These are phyloP conservation scores for Boletus patriciae DNA, from an alignment of 768 basidiomycete species.

Conservation along the genomic window DNA sequence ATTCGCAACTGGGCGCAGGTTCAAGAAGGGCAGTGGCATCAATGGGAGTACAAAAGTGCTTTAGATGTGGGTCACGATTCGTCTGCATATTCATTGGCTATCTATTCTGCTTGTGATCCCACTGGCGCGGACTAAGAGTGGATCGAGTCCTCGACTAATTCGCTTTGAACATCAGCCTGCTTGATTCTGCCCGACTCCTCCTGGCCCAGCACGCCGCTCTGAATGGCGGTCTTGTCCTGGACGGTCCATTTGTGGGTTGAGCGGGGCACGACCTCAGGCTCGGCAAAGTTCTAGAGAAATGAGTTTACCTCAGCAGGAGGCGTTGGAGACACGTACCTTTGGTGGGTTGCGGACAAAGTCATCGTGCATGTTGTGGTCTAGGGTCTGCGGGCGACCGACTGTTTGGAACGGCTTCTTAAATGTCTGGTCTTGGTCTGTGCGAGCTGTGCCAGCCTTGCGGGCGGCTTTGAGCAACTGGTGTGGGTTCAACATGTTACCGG, in stretches of 20 bases:
- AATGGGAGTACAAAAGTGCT: conserved; percentile 36
- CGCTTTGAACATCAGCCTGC: conserved; percentile 18
- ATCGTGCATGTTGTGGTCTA: conserved; percentile 36
- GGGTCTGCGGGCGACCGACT: conserved; percentile 25
- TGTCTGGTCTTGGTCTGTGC: conserved; percentile 19
- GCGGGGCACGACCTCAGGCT: background rate
- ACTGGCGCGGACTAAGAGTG: conserved; percentile 12
- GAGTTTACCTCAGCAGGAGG: background rate
- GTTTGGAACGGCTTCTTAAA: conserved; percentile 32
- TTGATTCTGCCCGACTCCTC: conserved; percentile 19
- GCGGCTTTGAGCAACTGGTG: conserved; percentile 5
- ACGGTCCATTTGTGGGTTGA: conserved; percentile 24
- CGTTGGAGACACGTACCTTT: conserved; percentile 12
- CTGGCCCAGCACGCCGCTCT: background rate
- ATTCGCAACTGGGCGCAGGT: conserved; percentile 73
- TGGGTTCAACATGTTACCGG: background rate
- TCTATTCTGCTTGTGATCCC: conserved; percentile 9
- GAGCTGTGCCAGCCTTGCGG: conserved; percentile 6
- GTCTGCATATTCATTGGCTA: conserved; percentile 15
- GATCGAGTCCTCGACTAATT: conserved; percentile 19
- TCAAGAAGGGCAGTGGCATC: conserved; percentile 57
- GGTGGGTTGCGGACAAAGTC: conserved; percentile 34
- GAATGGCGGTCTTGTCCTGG: conserved; percentile 6
- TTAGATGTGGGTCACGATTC: conserved; percentile 20
- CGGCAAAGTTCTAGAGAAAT: conserved; percentile 16